A percentile compares a stretch with the other conserved stretches of the same genome.
Conservation (phyloP, 257 asterid genomes). For the Solanum rostratum region DNA sequence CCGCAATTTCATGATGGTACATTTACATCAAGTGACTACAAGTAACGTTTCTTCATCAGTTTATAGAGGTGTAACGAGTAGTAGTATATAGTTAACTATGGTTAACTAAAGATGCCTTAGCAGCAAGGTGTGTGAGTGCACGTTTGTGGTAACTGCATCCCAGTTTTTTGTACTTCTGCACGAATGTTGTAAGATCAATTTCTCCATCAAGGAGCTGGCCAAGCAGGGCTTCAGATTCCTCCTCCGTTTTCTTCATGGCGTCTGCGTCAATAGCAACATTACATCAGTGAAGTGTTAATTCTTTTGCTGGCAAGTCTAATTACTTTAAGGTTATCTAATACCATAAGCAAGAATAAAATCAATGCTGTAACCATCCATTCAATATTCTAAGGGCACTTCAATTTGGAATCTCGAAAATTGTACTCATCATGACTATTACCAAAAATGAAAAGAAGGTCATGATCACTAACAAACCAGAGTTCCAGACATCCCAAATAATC, state of each 20-base stretch:
- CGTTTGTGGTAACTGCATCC: constrained; percentile 59
- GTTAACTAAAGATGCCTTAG: constrained; percentile 42
- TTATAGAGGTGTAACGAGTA: not conserved
- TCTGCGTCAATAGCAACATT: constrained; percentile 25
- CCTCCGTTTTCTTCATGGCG: constrained; percentile 61
- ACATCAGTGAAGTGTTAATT: not conserved
- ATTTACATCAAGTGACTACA: not conserved
- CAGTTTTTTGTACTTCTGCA: constrained; percentile 80
- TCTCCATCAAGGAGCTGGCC: constrained; percentile 71
- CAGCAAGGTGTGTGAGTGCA: constrained; percentile 80
- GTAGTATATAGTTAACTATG: not conserved
- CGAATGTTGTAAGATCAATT: constrained; percentile 57
- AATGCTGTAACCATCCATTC: not conserved
- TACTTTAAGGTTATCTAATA: not conserved
- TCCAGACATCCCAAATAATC: not conserved
- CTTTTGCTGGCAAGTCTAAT: not conserved
- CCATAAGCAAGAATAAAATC: not conserved
- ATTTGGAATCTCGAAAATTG: not conserved
- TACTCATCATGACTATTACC: not conserved
- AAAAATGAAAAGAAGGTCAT: not conserved
- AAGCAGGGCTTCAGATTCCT: constrained; percentile 76
- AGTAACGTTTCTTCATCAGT: not conserved
- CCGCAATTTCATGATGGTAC: too few species aligned
- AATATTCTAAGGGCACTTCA: not conserved
- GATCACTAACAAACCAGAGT: not conserved